Conservation (phyloP, 768 basidiomycete species). For the Leccinum imitatum region DNA sequence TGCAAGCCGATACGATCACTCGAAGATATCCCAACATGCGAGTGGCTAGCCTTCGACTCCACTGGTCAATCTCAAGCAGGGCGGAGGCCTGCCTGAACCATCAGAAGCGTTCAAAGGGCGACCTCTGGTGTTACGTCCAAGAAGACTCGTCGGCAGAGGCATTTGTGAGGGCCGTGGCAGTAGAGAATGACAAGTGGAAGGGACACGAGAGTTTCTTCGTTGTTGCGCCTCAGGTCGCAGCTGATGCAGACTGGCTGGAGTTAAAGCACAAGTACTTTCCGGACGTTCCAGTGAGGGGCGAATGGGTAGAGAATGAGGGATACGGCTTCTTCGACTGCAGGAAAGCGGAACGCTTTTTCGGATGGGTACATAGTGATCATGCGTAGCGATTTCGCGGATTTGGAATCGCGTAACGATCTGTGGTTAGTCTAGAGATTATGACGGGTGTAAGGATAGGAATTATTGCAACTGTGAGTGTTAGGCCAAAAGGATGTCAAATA, state of each 20-base stretch:
- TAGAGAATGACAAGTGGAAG: background rate
- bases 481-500: background rate
- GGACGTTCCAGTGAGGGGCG: background rate
- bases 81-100: background rate
- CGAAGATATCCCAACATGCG: background rate
- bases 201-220: background rate
- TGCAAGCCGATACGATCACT: background rate
- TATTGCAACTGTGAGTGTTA: constrained; percentile 39
- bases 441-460: constrained; percentile 39
- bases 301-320: background rate
- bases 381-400: background rate
- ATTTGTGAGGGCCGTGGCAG: background rate
- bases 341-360: background rate
- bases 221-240: background rate
- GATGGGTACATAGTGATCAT: background rate
- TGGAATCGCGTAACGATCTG: background rate
- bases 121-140: constrained; percentile 55
- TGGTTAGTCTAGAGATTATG: constrained; percentile 9
- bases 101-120: background rate
- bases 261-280: background rate
- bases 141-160: constrained; percentile 56
- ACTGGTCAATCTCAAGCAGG: background rate
- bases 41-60: background rate
- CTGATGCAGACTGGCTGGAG: background rate
- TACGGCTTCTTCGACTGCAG: background rate